Percentiles rank a stretch among this genome's conserved stretches.
Conservation (phyloP, 2,329 filamentous ascomycete genomes). For the Aspergillus chevalieri region DNA sequence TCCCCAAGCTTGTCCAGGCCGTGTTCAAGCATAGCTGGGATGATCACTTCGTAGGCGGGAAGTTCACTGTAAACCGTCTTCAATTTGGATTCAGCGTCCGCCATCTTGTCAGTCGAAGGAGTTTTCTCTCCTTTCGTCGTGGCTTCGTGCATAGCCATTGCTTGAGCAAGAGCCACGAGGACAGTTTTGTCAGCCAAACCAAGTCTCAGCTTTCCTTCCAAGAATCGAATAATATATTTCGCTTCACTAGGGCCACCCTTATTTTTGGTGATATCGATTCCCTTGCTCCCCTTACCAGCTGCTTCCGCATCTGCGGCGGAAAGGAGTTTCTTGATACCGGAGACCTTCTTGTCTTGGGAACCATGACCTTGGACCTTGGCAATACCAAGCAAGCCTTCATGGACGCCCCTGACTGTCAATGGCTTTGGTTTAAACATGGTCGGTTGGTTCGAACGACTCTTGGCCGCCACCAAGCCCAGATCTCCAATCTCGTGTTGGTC, state of each 20-base stretch:
- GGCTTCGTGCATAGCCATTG: slow-evolving; percentile 76
- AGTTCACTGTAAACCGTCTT: slow-evolving; percentile 93
- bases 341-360: slow-evolving; percentile 83
- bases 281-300: slow-evolving; percentile 58
- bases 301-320: slow-evolving; percentile 74
- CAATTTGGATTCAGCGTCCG: slow-evolving; percentile 74
- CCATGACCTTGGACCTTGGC: slow-evolving; percentile 82
- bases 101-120: slow-evolving; percentile 69
- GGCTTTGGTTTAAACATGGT: slow-evolving; percentile 98
- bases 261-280: slow-evolving; percentile 77
- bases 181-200: slow-evolving; percentile 90
- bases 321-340: slow-evolving; percentile 92
- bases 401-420: slow-evolving; percentile 77
- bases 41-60: slow-evolving; percentile 89
- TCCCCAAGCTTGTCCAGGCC: slow-evolving; percentile 78
- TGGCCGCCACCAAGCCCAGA: slow-evolving; percentile 86
- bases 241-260: slow-evolving; percentile 93
- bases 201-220: slow-evolving; percentile 89
- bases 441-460: slow-evolving; percentile 88
- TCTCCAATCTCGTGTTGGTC: slow-evolving; percentile 97
- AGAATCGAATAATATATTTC: slow-evolving; percentile 85
- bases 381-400: slow-evolving; percentile 80
- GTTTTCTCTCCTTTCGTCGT: slow-evolving; percentile 60
- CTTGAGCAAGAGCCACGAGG: slow-evolving; percentile 82
- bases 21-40: slow-evolving; percentile 79